phyloP scores from a whole-genome alignment of 2,329 filamentous ascomycete genomes.

The Ceratocystis albifundus region DNA sequence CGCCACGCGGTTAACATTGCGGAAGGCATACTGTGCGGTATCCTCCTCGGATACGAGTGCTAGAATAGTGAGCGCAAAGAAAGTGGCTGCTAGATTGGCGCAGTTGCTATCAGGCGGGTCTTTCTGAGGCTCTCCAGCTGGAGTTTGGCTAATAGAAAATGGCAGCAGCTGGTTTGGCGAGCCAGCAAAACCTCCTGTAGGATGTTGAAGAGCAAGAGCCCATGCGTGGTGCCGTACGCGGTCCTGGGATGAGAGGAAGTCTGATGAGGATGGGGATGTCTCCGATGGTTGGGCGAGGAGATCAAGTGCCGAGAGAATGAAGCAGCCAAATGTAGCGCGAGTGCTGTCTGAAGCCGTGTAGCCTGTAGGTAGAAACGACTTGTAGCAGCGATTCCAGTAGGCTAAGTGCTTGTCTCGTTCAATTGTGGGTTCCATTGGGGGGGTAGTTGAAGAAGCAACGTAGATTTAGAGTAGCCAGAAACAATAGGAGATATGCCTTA shows the following conservation, averaged over 20 bases:
- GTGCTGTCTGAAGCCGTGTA: conserved; percentile 87
- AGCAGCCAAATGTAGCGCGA: conserved; percentile 79
- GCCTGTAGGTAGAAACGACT: conserved; percentile 63
- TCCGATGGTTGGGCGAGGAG: conserved; percentile 54
- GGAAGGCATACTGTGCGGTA: conserved; percentile 38
- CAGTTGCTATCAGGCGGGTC: conserved; percentile 17
- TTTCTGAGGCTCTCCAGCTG: neutral
- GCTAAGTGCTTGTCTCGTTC: conserved; percentile 62
- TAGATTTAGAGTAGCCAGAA: neutral
- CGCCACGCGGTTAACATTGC: conserved; percentile 52
- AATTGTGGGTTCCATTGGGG: conserved; percentile 29
- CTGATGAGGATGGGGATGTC: conserved; percentile 33
- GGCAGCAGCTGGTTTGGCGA: conserved; percentile 56
- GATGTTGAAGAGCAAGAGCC: conserved; percentile 79
- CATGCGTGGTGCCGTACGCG: conserved; percentile 49
- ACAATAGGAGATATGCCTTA: neutral
- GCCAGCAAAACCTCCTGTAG: conserved; percentile 76
- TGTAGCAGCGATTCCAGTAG: conserved; percentile 86
- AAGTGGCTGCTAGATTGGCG: conserved; percentile 74
- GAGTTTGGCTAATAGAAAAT: conserved; percentile 27
- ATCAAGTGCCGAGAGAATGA: conserved; percentile 76
- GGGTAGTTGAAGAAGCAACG: neutral
- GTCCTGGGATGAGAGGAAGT: conserved; percentile 37
- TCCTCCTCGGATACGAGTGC: conserved; percentile 40
- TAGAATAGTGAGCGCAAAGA: conserved; percentile 71